These are phyloP conservation scores for Kwoniella dejecticola DNA, from an alignment of 768 basidiomycete genomes.

Conservation along the genomic window DNA sequence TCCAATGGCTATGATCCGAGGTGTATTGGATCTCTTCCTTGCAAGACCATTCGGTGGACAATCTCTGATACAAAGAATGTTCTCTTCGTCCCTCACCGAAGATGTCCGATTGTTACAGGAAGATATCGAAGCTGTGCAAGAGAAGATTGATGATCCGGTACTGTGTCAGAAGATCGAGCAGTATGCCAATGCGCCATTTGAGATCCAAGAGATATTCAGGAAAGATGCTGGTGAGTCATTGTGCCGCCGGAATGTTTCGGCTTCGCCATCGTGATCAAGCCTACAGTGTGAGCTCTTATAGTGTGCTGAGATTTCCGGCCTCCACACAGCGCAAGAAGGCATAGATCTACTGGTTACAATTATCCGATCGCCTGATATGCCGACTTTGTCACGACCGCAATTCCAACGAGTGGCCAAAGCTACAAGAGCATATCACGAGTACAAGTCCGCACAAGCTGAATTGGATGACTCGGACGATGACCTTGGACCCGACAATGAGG, in stretches of 20 bases:
- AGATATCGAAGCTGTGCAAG: slow-evolving; percentile 82
- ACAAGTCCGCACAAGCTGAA: slow-evolving; percentile 64
- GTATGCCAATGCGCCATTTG: slow-evolving; percentile 82
- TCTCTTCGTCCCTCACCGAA: slow-evolving; percentile 85
- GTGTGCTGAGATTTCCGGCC: background rate
- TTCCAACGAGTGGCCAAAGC: slow-evolving; percentile 77
- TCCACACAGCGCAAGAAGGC: slow-evolving; percentile 63
- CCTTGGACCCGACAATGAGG: slow-evolving; percentile 88
- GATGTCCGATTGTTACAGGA: slow-evolving; percentile 82
- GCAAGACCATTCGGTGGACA: slow-evolving; percentile 95
- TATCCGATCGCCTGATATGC: slow-evolving; percentile 74
- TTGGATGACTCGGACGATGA: slow-evolving; percentile 83
- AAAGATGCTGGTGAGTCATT: slow-evolving; percentile 70
- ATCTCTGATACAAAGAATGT: slow-evolving; percentile 93
- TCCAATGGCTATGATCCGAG: slow-evolving; percentile 93
- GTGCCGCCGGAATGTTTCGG: background rate
- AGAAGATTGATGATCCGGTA: slow-evolving; percentile 83
- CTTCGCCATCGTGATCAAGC: background rate
- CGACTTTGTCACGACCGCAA: slow-evolving; percentile 72
- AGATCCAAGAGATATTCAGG: slow-evolving; percentile 81
- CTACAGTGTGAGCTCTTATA: no score
- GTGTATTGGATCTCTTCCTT: slow-evolving; percentile 87
- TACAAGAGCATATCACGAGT: slow-evolving; percentile 75
- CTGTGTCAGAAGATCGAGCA: slow-evolving; percentile 84
- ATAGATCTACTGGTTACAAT: slow-evolving; percentile 77